These are phyloP conservation scores for Penicillium herquei DNA, from an alignment of 495 filamentous ascomycete species.

Conservation along the genomic window DNA sequence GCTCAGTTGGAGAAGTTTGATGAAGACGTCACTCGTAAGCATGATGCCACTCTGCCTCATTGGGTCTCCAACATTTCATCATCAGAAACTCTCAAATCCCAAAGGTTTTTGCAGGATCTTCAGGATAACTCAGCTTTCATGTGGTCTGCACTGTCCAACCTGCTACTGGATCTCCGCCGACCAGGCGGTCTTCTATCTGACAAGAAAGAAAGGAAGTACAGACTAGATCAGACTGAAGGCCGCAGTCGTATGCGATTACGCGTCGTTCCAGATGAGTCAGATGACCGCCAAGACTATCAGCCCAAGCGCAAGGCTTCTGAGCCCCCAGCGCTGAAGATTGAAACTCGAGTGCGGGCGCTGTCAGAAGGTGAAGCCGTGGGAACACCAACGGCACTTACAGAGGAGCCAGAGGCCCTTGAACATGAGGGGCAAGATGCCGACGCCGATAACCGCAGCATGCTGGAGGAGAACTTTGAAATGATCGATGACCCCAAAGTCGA, in stretches of 20 bases:
- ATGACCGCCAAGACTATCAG: conserved; percentile 72
- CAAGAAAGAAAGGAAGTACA: conserved; percentile 68
- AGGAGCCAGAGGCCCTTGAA: conserved; percentile 28
- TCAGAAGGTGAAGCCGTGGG: conserved; percentile 33
- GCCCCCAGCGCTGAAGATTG: conserved; percentile 38
- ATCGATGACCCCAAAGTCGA: conserved; percentile 84
- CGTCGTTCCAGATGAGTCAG: conserved; percentile 70
- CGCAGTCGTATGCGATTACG: conserved; percentile 91
- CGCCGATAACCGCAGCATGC: conserved; percentile 40
- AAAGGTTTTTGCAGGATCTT: conserved; percentile 82
- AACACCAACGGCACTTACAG: conserved; percentile 32
- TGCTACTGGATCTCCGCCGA: conserved; percentile 69
- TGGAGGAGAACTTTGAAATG: conserved; percentile 91
- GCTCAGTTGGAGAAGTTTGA: conserved; percentile 59
- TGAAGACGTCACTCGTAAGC: conserved; percentile 70
- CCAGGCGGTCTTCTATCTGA: conserved; percentile 78
- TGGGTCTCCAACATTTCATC: conserved; percentile 95
- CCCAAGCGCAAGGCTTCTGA: conserved; percentile 72
- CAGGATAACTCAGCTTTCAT: conserved; percentile 82
- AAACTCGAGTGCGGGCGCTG: conserved; percentile 32
- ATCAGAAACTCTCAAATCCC: conserved; percentile 87
- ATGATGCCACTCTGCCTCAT: conserved; percentile 78
- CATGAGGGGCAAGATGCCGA: conserved; percentile 32
- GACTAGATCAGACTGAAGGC: conserved; percentile 91
- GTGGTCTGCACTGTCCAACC: conserved; percentile 65